Percentiles rank a stretch among this genome's conserved stretches.
phyloP scores from a whole-genome alignment of 805 yeast species.

The Candida yuanshanica region DNA sequence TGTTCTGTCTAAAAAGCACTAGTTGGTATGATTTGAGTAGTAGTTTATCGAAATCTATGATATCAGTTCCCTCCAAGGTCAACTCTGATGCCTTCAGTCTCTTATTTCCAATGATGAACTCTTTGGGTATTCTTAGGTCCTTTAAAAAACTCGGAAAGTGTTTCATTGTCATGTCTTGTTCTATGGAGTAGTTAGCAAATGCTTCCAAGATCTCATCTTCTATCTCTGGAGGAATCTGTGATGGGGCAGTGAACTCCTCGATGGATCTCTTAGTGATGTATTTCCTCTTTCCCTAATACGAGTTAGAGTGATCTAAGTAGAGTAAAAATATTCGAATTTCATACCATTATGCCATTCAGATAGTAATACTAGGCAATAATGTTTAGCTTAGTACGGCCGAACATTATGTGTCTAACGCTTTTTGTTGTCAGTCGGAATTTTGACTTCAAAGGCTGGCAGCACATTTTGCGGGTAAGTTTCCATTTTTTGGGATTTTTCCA shows the following conservation, averaged over 20 bases:
- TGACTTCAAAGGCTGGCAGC: background rate
- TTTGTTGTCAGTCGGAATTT: background rate
- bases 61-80: slow-evolving; percentile 33
- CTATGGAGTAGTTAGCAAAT: slow-evolving; percentile 36
- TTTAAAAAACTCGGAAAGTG: slow-evolving; percentile 27
- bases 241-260: slow-evolving; percentile 26
- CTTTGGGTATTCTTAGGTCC: slow-evolving; percentile 27
- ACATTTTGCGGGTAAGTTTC: background rate
- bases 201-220: slow-evolving; percentile 41
- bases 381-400: too few species aligned
- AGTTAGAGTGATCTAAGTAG: background rate
- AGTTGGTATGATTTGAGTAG: slow-evolving; percentile 36
- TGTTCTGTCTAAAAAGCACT: slow-evolving; percentile 34
- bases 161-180: slow-evolving; percentile 32
- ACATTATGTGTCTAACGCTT: too few species aligned
- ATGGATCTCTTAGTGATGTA: slow-evolving; percentile 17
- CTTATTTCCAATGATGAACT: slow-evolving; percentile 25
- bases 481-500: background rate
- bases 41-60: slow-evolving; percentile 44
- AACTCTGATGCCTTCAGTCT: slow-evolving; percentile 21
- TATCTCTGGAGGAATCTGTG: slow-evolving; percentile 33
- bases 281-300: slow-evolving; percentile 10
- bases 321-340: too few species aligned
- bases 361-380: too few species aligned
- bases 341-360: background rate